Base-by-base conservation (phyloP, 257 asterid genomes). In the Solanum dulcamara region DNA sequence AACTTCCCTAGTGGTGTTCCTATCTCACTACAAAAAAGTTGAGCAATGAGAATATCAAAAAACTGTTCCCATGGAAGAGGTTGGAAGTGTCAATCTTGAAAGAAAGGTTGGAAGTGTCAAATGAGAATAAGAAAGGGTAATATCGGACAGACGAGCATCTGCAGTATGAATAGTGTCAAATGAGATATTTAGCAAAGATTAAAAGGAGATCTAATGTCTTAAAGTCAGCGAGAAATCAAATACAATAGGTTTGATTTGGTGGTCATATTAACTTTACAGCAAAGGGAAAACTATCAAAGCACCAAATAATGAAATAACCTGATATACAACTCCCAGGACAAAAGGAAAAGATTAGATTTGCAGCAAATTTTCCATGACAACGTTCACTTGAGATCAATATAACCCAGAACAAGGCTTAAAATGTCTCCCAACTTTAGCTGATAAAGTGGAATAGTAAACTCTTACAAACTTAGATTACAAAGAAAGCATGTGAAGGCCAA, bases 1-100 rank as follows among this genome's bases (percentile, higher is more conserved):
- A 89, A 89, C 86, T 84, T 91, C 40, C 97, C 99, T 86, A 96
- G 51, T 83, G 92, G 82, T 81, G 88, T 84, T 80, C 98, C 99
- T 22, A 95, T 87, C 75, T 91, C 88, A 89, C 99, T 96, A 94
- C 86, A 77, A 72, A 55, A 87, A 84, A 55, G 37, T 33, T 80
- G 85, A 81, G 84, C n/a, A 66, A 53, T 84, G 26, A 83, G 32
- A 22, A 70, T 35, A 60, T 60, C 72, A 88, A 15, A n/a, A 9
- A 9, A 42, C 68, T 75, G 57, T 14, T n/a, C 38, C 32, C 57
- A 62, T 28, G 64, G 28, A 48, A 48, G 40, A 72, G 81, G 81
- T 12, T 28, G 62, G 83, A 48, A 28, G 83, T 20, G 35, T 44
- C 60, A 40, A 42, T 28, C 26, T 62, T 62, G 71, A 62, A 30